Percentiles rank a stretch among this genome's conserved stretches.
These are phyloP conservation scores for Phycomyces nitens DNA, from an alignment of 192 early-diverging fungal genomes.

Conservation along the genomic window DNA sequence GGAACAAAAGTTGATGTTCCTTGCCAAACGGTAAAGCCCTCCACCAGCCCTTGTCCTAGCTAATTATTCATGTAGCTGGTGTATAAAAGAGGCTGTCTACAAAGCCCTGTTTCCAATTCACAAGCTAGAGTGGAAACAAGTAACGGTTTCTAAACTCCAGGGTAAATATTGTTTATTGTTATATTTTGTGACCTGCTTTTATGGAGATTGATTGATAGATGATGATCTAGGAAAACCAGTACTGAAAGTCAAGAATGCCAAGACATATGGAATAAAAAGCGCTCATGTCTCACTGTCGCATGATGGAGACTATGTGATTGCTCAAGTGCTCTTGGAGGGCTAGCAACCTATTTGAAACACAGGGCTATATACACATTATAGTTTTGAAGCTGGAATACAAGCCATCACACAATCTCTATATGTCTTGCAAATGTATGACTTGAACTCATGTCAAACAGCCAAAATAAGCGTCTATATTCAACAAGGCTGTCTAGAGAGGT, in stretches of 20 bases:
- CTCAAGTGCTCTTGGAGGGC: conserved; percentile 62
- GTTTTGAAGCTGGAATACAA: too few species aligned
- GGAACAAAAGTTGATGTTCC: conserved; percentile 9
- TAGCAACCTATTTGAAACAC: too few species aligned
- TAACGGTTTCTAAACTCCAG: conserved; percentile 48
- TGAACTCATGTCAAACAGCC: too few species aligned
- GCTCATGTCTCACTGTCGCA: conserved; percentile 68
- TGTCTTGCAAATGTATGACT: too few species aligned
- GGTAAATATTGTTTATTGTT: conserved; percentile 36
- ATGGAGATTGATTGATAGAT: too few species aligned
- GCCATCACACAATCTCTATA: too few species aligned
- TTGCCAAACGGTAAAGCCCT: conserved; percentile 33
- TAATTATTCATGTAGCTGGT: too few species aligned
- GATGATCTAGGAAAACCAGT: conserved; percentile 53
- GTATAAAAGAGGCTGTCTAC: conserved; percentile 70
- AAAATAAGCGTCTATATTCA: too few species aligned
- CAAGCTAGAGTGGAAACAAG: conserved; percentile 60
- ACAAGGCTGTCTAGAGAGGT: too few species aligned
- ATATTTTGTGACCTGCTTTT: too few species aligned
- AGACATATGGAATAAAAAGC: conserved; percentile 29
- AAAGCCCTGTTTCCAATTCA: conserved; percentile 66
- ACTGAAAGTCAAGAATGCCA: conserved; percentile 35
- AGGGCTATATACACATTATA: too few species aligned
- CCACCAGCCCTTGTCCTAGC: too few species aligned
- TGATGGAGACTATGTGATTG: conserved; percentile 73